Evolutionary conservation across 2,329 filamentous ascomycete genomes (phyloP), one percentile per base, ranked within the genome.

Genomic region (Phialophora chinensis): DNA sequence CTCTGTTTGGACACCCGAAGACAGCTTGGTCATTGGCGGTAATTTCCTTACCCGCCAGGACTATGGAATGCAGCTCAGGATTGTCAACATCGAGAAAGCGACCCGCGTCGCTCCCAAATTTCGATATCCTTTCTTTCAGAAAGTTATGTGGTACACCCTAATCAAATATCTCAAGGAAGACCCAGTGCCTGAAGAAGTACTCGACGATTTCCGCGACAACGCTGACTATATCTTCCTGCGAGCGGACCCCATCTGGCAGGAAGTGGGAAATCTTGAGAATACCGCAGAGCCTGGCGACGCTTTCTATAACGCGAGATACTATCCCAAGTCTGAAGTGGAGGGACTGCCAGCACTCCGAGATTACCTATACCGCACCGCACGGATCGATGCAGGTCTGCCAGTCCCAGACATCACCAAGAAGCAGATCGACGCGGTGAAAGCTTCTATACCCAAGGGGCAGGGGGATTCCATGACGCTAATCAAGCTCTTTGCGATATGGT

Each of bases 1-100:
- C 73, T 88, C 88, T 27, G 88, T 90, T 7, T 90, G 88, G 86
- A 90, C 88, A 10, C 88, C 88, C 0, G 85, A 87, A 71, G 87
- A 90, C 72, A 90, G 88, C 72, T 77, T 90, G 57, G 88, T 90
- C 31, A 89, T 90, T 67, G 88, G 88, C n/a, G 88, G 88, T 60
- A 90, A 90, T 72, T 90, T 90, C 72, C 79, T 90, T 53, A 90
- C 87, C 4, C 80, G 85, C 63, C 81, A 89, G 75, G 87, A 89
- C 66, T 89, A 87, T 74, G 84, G 84, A 63, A 88, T 88, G 81
- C 88, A 90, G 74, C 86, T 90, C 73, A 86, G 85, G 69, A 82
- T 90, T 8, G 81, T 86, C 33, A 86, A 89, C 60, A 87, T 90
- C 54, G 88, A 90, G 74, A 90, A 89, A 75, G 84, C 84, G 63